Conservation (phyloP, 129 eudicot species). For the Artemisia annua region DNA sequence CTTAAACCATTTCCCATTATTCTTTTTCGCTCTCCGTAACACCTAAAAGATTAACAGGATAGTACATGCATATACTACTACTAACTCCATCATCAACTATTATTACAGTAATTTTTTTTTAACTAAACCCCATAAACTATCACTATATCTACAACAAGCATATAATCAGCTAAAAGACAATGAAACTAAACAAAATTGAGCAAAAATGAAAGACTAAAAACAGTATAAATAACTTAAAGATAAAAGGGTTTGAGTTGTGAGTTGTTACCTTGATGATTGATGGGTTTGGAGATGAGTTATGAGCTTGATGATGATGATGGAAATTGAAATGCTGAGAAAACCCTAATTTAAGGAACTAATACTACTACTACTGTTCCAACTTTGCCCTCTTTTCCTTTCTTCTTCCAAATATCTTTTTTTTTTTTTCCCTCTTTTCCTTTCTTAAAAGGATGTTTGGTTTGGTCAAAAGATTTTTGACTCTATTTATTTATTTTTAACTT, state of each 20-base stretch:
- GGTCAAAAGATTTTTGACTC: too few species aligned
- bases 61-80: background rate
- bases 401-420: constrained; percentile 1
- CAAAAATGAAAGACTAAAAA: too few species aligned
- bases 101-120: too few species aligned
- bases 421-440: background rate
- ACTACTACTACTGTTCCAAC: constrained; percentile 15
- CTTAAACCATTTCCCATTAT: background rate
- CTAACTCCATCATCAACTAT: background rate
- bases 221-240: background rate
- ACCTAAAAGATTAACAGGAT: background rate
- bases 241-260: background rate
- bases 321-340: constrained; percentile 13
- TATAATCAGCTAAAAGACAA: too few species aligned
- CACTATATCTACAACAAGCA: too few species aligned
- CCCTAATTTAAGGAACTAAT: constrained; percentile 21
- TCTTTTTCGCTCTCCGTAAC: background rate
- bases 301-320: background rate
- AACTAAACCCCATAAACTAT: too few species aligned
- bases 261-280: constrained; percentile 20
- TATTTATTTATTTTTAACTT: too few species aligned
- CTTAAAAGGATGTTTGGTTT: too few species aligned
- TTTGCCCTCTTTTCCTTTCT: constrained; percentile 9
- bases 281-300: constrained; percentile 8
- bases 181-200: background rate